Evolutionary conservation across 2,329 filamentous ascomycete species (phyloP).

Genomic region (Septoria linicola): DNA sequence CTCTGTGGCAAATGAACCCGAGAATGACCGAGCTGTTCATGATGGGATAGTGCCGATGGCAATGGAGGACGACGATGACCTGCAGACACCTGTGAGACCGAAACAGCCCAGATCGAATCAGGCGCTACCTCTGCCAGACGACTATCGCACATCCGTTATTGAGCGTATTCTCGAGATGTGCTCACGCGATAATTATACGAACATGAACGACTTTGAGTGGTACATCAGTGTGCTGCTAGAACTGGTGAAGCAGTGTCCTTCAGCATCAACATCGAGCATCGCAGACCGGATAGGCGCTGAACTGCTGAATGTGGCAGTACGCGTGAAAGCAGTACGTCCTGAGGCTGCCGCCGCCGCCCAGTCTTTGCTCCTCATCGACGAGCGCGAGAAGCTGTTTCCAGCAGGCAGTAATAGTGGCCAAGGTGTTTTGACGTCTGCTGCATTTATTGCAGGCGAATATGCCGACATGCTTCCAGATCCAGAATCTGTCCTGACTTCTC

Average conservation of each 20-base stretch:
- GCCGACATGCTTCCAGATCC: constrained; percentile 68
- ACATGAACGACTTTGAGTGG: constrained; percentile 92
- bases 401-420: constrained; percentile 50
- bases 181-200: constrained; percentile 80
- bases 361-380: constrained; percentile 65
- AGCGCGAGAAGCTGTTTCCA: constrained; percentile 57
- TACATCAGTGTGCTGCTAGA: constrained; percentile 89
- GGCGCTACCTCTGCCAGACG: constrained; percentile 70
- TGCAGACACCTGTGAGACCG: constrained; percentile 55
- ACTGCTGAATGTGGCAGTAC: constrained; percentile 84
- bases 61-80: constrained; percentile 59
- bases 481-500: constrained; percentile 68
- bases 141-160: constrained; percentile 83
- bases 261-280: constrained; percentile 50
- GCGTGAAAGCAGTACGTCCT: constrained; percentile 78
- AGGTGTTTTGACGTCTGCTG: constrained; percentile 70
- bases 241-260: constrained; percentile 67
- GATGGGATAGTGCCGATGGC: constrained; percentile 49
- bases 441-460: constrained; percentile 90
- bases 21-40: constrained; percentile 48
- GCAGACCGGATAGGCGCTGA: constrained; percentile 77
- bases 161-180: constrained; percentile 84
- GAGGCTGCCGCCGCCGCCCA: constrained; percentile 84
- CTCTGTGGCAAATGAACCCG: constrained; percentile 46
- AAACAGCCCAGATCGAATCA: constrained; percentile 50